Base-by-base conservation (phyloP, 2,329 filamentous ascomycete species). In the Hypoxylon sp. region DNA sequence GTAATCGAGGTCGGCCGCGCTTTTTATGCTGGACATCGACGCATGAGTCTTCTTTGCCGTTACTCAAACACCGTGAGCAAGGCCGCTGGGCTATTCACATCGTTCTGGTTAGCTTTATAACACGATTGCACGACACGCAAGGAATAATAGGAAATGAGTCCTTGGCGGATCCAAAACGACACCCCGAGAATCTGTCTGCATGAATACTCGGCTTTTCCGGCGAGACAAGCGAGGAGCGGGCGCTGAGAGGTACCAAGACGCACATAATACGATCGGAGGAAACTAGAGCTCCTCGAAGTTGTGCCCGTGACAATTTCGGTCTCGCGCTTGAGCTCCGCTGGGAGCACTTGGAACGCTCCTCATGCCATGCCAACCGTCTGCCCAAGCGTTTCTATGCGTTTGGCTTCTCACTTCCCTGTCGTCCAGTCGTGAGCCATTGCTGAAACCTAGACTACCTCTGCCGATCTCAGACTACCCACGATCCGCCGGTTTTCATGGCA, bases 1-100 rank as follows among this genome's bases (percentile, higher is more conserved):
- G 87, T 70, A 96, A 81, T 68, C 92, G 85, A 64, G 92, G 92
- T 50, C 92, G 85, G 42, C 92, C 92, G 71, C 92, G 83, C 77
- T 95, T 96, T 78, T 95, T 96, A 78, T 96, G 92, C 74, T 93
- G 90, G 32, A 96, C 92, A 78, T 96, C 92, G 71, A 93, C 83
- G 75, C 92, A 96, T 6, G 89, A 85, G 61, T 93, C 91, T 82
- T 95, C 84, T 73, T 95, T 96, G 64, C 91, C 91, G 74, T 92
- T 93, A 72, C 88, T 88, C 32, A 91, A 81, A 75, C 92, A 96
- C 75, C 92, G 86, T 26, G 90, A 89, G 75, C 92, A 96, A 26
- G 92, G 92, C 60, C 92, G 85, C 77, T 93, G 90, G 52, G 91
- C 89, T 91, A 74, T 74, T 68, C 53, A 40, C 48, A 61, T 26